Evolutionary conservation across 2,329 filamentous ascomycete species (phyloP), one percentile per base, ranked within the genome.

Genomic region (Coniochaeta sp.): DNA sequence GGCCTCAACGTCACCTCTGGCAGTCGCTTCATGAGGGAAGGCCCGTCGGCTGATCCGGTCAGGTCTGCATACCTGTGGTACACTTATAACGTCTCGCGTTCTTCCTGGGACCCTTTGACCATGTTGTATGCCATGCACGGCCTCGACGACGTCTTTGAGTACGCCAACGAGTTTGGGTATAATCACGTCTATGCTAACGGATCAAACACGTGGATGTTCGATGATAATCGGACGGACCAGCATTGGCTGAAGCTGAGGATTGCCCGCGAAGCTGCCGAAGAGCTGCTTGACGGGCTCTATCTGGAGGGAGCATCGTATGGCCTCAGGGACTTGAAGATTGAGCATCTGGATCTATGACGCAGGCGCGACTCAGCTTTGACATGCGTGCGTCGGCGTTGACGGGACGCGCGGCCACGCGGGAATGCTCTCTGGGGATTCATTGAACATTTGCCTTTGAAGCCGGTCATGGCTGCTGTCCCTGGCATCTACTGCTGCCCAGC

Each of bases 71-170:
- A 79, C 60, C 62, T 70, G 1, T 79, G 72, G 64, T 77, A 78
- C 62, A 71, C 72, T 14, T 75, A 74, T 60, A 66, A 68, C 33
- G 64, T 60, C 1, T 58, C 70, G 0, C 67, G 74, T 9, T 61
- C 70, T 56, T 75, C 75, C 0, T 79, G 76, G 76, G 77, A 79
- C 62, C 75, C 75, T 1, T 61, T 79, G 19, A 72, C 77, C 1
- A 67, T 76, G 2, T 59, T 77, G 24, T 79, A 79, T 58, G 76
- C 72, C 3, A 71, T 75, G 4, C 36, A 68, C 0, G 76, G 76
- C 0, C 60, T 76, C 9, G 71, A 68, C 0, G 69, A 67, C 1
- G 19, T 76, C 12, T 77, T 78, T 43, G 66, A 70, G 61, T 73
- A 69, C 43, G 75, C 67, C 2, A 76, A 77, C 54, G 64, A 67